Conservation (phyloP, 495 filamentous ascomycete genomes). For the Oidiodendron maius region DNA sequence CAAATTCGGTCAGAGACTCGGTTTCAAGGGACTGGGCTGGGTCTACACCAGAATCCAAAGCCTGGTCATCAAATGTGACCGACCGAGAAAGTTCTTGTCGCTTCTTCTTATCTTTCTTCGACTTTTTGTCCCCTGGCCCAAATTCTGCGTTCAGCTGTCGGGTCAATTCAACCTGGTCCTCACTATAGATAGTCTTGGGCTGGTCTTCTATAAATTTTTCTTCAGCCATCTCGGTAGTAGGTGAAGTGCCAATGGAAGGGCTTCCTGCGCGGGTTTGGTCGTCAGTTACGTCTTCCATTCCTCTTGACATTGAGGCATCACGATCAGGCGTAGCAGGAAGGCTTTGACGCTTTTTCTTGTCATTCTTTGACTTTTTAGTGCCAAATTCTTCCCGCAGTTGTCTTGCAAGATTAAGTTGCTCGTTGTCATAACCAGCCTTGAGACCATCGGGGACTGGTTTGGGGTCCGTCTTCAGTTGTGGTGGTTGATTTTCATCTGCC, state of each 20-base stretch:
- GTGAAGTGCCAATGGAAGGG: conserved; percentile 16
- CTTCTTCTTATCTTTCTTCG: conserved; percentile 40
- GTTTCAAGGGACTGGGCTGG: neutral
- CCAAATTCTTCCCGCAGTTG: conserved; percentile 29
- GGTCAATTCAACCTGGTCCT: conserved; percentile 21
- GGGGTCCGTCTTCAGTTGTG: neutral
- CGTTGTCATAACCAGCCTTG: conserved; percentile 14
- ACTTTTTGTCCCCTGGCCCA: conserved; percentile 24
- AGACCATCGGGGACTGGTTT: conserved; percentile 16
- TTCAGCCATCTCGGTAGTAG: conserved; percentile 1
- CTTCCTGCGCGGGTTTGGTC: conserved; percentile 17
- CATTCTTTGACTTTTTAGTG: conserved; percentile 34
- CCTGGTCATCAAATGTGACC: conserved; percentile 16
- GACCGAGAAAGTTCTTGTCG: conserved; percentile 5
- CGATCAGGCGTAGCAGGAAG: conserved; percentile 22
- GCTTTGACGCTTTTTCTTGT: conserved; percentile 29
- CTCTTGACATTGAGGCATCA: conserved; percentile 27
- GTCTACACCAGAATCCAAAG: conserved; percentile 1
- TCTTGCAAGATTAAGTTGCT: conserved; percentile 16
- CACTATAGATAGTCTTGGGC: conserved; percentile 14
- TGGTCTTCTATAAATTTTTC: conserved; percentile 3
- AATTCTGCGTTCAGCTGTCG: conserved; percentile 27
- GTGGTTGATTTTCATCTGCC: neutral
- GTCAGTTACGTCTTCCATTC: conserved; percentile 11
- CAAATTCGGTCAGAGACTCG: conserved; percentile 1